Percentiles rank a stretch among this genome's conserved stretches.
phyloP scores from a whole-genome alignment of 2,329 filamentous ascomycete genomes.

The Aciculosporium take region DNA sequence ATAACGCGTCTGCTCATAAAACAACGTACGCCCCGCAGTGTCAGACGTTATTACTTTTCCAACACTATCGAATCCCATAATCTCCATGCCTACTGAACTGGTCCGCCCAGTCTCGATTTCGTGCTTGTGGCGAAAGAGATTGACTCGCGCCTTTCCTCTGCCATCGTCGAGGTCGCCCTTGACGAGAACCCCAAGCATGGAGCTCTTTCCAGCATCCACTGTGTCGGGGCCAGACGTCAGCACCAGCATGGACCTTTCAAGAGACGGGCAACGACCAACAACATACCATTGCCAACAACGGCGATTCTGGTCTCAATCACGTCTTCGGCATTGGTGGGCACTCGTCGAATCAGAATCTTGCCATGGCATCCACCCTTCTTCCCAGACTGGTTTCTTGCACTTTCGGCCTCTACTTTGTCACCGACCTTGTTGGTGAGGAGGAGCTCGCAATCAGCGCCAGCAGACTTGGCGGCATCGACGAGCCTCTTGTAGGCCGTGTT shows the following conservation, averaged over 20 bases:
- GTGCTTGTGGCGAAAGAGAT: slow-evolving; percentile 94
- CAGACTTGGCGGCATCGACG: slow-evolving; percentile 45
- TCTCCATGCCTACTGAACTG: slow-evolving; percentile 96
- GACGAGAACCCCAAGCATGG: slow-evolving; percentile 85
- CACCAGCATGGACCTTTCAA: not conserved
- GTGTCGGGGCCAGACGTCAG: not conserved
- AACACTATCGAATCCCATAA: slow-evolving; percentile 86
- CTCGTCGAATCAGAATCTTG: slow-evolving; percentile 72
- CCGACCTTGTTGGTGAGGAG: slow-evolving; percentile 86
- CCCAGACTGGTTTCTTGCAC: slow-evolving; percentile 32
- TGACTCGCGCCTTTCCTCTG: slow-evolving; percentile 81
- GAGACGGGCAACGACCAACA: not conserved
- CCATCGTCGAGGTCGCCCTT: slow-evolving; percentile 94
- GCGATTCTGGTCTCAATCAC: slow-evolving; percentile 94
- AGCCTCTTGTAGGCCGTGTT: slow-evolving; percentile 53
- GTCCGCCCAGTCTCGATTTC: slow-evolving; percentile 93
- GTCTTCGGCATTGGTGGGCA: slow-evolving; percentile 61
- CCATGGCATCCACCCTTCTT: slow-evolving; percentile 66
- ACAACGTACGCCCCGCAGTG: slow-evolving; percentile 60
- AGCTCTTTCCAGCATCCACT: slow-evolving; percentile 95
- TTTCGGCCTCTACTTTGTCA: slow-evolving; percentile 56
- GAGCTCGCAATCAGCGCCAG: slow-evolving; percentile 63
- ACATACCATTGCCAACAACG: slow-evolving; percentile 78
- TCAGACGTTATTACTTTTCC: slow-evolving; percentile 73
- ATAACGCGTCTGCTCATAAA: not conserved